Percentiles rank a stretch among this genome's conserved stretches.
Conservation (phyloP, 192 early-diverging fungal genomes). For the Kappamyces sp. region DNA sequence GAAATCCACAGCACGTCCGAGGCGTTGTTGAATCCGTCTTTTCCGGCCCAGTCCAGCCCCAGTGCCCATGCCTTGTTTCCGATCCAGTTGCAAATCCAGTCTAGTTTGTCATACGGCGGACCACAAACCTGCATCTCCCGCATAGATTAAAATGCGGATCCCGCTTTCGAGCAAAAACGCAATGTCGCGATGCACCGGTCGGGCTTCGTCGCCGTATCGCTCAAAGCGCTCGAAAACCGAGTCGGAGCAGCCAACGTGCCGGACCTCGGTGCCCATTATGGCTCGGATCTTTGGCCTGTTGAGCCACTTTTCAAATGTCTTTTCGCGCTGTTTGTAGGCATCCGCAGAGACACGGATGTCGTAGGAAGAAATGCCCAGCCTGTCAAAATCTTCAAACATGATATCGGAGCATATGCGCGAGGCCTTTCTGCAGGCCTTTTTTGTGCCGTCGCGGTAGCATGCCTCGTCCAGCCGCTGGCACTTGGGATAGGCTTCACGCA, state of each 20-base stretch:
- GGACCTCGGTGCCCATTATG: conserved; percentile 46
- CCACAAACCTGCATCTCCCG: conserved; percentile 75
- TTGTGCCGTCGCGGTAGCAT: conserved; percentile 68
- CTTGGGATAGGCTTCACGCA: conserved; percentile 56
- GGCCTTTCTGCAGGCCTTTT: too few species aligned
- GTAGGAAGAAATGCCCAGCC: conserved; percentile 79
- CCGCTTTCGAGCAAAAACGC: conserved; percentile 17
- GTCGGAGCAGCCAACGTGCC: conserved; percentile 40
- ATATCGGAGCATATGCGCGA: conserved; percentile 42
- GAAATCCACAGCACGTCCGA: conserved; percentile 60
- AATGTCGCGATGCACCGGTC: not conserved
- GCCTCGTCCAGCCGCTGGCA: conserved; percentile 61
- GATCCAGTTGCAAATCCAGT: conserved; percentile 79
- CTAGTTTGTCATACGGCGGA: too few species aligned
- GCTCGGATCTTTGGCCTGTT: conserved; percentile 37
- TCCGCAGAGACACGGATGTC: conserved; percentile 61
- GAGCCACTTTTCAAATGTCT: conserved; percentile 44
- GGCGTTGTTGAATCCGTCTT: conserved; percentile 50
- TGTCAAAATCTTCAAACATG: conserved; percentile 29
- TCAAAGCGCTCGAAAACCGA: not conserved
- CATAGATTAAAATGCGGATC: conserved; percentile 70
- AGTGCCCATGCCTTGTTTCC: conserved; percentile 77
- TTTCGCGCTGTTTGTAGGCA: conserved; percentile 62
- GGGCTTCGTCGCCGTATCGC: not conserved
- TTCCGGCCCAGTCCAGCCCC: conserved; percentile 67